Percentiles rank a stretch among this genome's conserved stretches.
Evolutionary conservation across 2,329 filamentous ascomycete genomes (phyloP).

Genomic region (Hypoxylon sp.): DNA sequence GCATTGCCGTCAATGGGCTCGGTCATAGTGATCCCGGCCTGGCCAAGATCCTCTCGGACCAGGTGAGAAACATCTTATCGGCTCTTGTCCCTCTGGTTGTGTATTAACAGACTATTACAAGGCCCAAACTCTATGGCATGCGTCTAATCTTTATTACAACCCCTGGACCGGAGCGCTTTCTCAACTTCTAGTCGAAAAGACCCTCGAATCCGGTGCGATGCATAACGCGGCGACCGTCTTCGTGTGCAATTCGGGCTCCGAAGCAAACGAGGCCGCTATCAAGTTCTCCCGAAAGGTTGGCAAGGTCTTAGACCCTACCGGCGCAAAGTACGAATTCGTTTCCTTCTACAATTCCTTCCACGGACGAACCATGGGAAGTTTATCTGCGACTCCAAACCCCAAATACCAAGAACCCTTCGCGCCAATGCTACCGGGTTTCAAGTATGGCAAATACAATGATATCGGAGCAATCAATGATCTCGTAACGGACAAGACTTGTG

Average conservation of each 20-base stretch:
- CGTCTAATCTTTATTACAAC: conserved; percentile 97
- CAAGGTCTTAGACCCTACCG: conserved; percentile 78
- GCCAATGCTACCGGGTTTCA: conserved; percentile 95
- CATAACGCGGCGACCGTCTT: conserved; percentile 85
- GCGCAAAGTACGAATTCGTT: conserved; percentile 85
- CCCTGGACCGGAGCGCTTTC: conserved; percentile 93
- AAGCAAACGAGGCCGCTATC: conserved; percentile 97
- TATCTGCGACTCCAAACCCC: conserved; percentile 97
- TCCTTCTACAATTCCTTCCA: conserved; percentile 96
- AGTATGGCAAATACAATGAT: conserved; percentile 89
- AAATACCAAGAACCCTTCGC: conserved; percentile 97
- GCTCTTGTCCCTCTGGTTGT: conserved; percentile 6
- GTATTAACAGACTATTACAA: conserved; percentile 48
- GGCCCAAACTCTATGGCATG: conserved; percentile 85
- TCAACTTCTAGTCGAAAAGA: conserved; percentile 86
- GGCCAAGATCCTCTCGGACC: conserved; percentile 79
- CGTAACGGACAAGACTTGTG: conserved; percentile 88
- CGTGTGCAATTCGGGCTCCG: conserved; percentile 95
- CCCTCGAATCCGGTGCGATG: conserved; percentile 84
- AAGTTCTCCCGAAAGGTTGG: conserved; percentile 96
- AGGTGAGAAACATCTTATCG: conserved; percentile 64
- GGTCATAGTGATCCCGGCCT: conserved; percentile 91
- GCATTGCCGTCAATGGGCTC: conserved; percentile 94
- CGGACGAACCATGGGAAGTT: conserved; percentile 92
- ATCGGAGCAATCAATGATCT: conserved; percentile 77